Evolutionary conservation across 352 stramenopile species (phyloP).

Genomic region (Phytophthora meadii): DNA sequence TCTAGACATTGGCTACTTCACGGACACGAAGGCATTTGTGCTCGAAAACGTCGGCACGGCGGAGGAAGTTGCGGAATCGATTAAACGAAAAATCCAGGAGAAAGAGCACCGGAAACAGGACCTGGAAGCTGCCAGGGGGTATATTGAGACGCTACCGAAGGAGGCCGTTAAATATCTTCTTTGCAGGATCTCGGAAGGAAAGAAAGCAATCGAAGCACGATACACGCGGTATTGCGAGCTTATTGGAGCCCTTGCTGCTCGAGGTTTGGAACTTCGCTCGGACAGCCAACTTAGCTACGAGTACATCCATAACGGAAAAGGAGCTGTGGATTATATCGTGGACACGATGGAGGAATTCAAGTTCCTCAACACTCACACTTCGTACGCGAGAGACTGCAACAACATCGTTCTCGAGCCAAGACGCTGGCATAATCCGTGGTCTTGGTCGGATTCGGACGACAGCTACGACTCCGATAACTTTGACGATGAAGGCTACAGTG

Average conservation of each 20-base stretch:
- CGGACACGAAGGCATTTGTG: not conserved
- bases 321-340: not conserved
- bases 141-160: not conserved
- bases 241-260: not conserved
- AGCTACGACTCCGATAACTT: not conserved
- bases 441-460: not conserved
- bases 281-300: not conserved
- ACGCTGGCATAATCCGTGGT: not conserved
- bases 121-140: not conserved
- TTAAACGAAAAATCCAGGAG: not conserved
- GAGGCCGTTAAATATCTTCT: not conserved
- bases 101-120: not conserved
- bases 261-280: not conserved
- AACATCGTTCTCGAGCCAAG: not conserved
- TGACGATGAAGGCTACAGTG: not conserved
- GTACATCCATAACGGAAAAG: not conserved
- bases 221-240: not conserved
- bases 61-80: not conserved
- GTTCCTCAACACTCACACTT: not conserved
- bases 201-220: not conserved
- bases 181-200: not conserved
- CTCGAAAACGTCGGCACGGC: not conserved
- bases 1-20: not conserved
- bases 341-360: not conserved
- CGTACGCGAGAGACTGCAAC: not conserved